phyloP scores from a whole-genome alignment of 1,284 basidiomycete genomes.

The Sphaerobolus stellatus region DNA sequence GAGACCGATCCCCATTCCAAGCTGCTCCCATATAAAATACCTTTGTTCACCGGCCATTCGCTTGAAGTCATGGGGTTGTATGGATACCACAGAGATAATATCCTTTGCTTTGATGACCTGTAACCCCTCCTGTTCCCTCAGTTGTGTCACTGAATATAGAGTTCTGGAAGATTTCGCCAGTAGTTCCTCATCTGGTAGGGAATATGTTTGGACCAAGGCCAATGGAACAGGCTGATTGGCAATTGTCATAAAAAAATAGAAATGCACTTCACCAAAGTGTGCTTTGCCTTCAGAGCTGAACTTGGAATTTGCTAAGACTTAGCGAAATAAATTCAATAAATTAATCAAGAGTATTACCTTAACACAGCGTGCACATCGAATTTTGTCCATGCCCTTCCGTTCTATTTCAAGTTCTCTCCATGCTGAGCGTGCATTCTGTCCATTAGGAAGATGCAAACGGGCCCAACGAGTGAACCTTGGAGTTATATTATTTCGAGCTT shows the following conservation, averaged over 20 bases:
- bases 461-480: constrained; percentile 16
- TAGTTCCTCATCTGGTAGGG: neutral
- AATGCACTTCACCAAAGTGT: neutral
- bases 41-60: neutral
- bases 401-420: constrained; percentile 19
- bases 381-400: neutral
- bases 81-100: neutral
- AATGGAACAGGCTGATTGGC: neutral
- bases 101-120: neutral
- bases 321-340: neutral
- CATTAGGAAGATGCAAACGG: constrained; percentile 15
- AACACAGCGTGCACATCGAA: constrained; percentile 16
- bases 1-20: too few relatives aligned
- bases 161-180: neutral
- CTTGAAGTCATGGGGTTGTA: neutral
- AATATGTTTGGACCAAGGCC: neutral
- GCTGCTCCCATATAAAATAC: neutral
- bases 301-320: neutral
- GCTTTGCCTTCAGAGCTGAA: neutral
- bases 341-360: constrained; percentile 16
- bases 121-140: neutral
- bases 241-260: neutral
- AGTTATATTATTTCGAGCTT: neutral
- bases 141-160: neutral
- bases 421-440: constrained; percentile 17